These are phyloP conservation scores for Laguncularia racemosa DNA, from an alignment of 345 rosid genomes.

Conservation along the genomic window DNA sequence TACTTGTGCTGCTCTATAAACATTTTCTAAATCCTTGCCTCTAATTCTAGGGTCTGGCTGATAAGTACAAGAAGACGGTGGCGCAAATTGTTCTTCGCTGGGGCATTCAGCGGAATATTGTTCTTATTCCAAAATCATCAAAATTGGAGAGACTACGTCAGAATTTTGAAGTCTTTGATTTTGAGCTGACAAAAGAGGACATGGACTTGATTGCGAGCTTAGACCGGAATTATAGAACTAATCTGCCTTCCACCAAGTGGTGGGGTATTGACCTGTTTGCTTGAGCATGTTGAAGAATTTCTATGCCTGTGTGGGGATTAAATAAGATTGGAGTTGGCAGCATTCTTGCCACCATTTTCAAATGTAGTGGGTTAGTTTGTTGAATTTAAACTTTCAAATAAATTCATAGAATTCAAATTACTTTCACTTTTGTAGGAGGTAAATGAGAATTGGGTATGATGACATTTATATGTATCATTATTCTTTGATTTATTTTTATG, in stretches of 20 bases:
- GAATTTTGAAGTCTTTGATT: conserved; percentile 55
- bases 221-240: conserved; percentile 58
- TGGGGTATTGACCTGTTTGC: conserved; percentile 86
- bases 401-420: too few species aligned
- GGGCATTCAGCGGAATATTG: conserved; percentile 75
- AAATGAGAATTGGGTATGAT: too few species aligned
- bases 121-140: conserved; percentile 70
- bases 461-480: too few species aligned
- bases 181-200: conserved; percentile 60
- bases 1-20: neutral
- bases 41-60: conserved; percentile 50
- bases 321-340: too few species aligned
- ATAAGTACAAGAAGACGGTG: conserved; percentile 64
- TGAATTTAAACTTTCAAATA: too few species aligned
- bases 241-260: conserved; percentile 67
- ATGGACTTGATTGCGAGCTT: conserved; percentile 50
- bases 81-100: conserved; percentile 75
- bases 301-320: neutral
- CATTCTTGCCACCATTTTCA: too few species aligned
- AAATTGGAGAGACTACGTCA: conserved; percentile 58
- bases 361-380: too few species aligned
- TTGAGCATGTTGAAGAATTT: conserved; percentile 16
- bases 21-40: neutral
- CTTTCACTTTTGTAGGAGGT: too few species aligned
- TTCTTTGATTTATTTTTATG: too few species aligned